Evolutionary conservation across 768 basidiomycete species (phyloP), one percentile per base, ranked within the genome.

Genomic region (Amanita exitialis): DNA sequence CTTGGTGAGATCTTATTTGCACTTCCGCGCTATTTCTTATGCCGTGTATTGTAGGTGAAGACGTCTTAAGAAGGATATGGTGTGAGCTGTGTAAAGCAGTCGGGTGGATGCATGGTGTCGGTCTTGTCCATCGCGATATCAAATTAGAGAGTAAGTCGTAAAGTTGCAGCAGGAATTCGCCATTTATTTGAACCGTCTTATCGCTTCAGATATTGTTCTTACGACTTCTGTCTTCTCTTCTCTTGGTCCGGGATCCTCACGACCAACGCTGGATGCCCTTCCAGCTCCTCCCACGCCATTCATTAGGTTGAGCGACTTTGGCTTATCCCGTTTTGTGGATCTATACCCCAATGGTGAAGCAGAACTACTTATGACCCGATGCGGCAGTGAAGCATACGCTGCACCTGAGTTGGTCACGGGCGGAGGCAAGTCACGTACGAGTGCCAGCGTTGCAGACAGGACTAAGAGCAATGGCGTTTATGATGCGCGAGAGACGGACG

Each of bases 351-450:
- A 59, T n/a, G 67, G 66, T 4, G 62, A 66, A 23, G 64, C 65
- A 1, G 68, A 69, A 1, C 66, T 81, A 13, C 70, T 93, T 9
- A 73, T 75, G 15, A 93, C 90, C 9, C 78, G 90, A 1, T 95
- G 91, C 64, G 90, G 91, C 5, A 86, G 82, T 25, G 90, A 95
- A 62, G 86, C 84, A 0, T 93, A 93, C 65, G 89, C 90, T 5
- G 89, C 90, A 6, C 85, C 85, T 0, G 85, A 88, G 61, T 70
- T 88, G 16, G 77, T 86, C 23, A 77, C 80, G 58, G 72, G 72
- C 36, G 67, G 69, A 13, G 55, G 66, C 25, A 37, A 54, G 6
- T 23, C 48, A 61, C 34, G 18, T 57, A 53, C 38, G 49, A 27
- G 21, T 39, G n/a, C 27, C 2, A 20, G 39, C 18, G 39, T 13